Base-by-base conservation (phyloP, 2,329 filamentous ascomycete genomes). In the Beauveria australis region DNA sequence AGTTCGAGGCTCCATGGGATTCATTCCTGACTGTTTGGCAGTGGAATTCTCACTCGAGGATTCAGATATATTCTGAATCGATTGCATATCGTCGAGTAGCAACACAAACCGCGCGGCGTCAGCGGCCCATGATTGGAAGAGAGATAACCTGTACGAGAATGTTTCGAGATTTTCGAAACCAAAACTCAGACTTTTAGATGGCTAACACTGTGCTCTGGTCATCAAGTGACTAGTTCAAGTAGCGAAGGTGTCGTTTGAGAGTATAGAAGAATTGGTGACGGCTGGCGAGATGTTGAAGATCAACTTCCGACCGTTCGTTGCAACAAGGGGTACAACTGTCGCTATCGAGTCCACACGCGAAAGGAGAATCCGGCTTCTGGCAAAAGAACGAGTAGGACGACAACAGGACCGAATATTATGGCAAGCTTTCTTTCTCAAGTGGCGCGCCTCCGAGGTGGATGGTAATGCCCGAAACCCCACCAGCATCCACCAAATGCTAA, bases 121-220 rank as follows among this genome's bases (percentile, higher is more conserved):
- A 62, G 41, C 52, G 46, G 55, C 61, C 56, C 61, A 62, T 62
- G 49, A 55, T 62, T 59, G 61, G 28, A n/a, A 28, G 37, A 28
- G 10, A 24, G 22, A 30, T 26, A 44, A 46, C 33, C 5, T 10
- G n/a, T 33, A 22, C 18, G 28, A 47, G 28, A 52, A 24, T 22
- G n/a, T 26, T 51, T 30, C 14, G 22, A 46, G 46, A 26, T 37
- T 19, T 51, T 41, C 44, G 43, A 40, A 46, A 37, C 24, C 44
- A 61, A 28, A 49, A n/a, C 12, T 48, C 44, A 9, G 30, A 10
- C 10, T 28, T 26, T 19, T 47, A 18, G 47, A 47, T n/a, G 41
- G 28, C 19, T 16, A 37, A n/a, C 28, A 40, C 26, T 46, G 26
- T 37, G 28, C 41, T 44, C 26, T 18, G 16, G 28, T 47, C 57